These are phyloP conservation scores for Aspergillus bertholletiae DNA, from an alignment of 495 filamentous ascomycete genomes.

Conservation along the genomic window DNA sequence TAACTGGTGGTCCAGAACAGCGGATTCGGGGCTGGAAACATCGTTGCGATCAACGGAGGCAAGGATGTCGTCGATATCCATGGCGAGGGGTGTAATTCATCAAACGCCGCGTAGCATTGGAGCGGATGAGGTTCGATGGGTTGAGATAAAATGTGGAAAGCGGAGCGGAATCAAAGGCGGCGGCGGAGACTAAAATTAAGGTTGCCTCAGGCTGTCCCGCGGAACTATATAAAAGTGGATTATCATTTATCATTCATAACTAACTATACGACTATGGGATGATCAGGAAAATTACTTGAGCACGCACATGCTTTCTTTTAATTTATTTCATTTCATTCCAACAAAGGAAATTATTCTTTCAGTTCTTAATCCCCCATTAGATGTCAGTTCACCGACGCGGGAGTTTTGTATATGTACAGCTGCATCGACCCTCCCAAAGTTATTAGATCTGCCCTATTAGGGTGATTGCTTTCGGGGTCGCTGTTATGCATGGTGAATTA, in stretches of 20 bases:
- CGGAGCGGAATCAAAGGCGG: constrained; percentile 10
- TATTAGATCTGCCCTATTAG: constrained; percentile 12
- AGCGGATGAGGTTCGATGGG: too few relatives aligned
- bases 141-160: too few relatives aligned
- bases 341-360: constrained; percentile 35
- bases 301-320: too few relatives aligned
- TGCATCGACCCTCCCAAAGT: constrained; percentile 24
- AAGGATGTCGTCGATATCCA: constrained; percentile 91
- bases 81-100: constrained; percentile 22
- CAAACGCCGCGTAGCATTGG: not conserved
- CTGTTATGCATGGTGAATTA: constrained; percentile 19
- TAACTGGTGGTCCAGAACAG: constrained; percentile 75
- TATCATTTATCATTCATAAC: not conserved
- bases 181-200: constrained; percentile 16
- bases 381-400: constrained; percentile 16
- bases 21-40: constrained; percentile 50
- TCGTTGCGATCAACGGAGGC: constrained; percentile 67
- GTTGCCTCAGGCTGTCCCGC: constrained; percentile 13
- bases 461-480: constrained; percentile 7
- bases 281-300: too few relatives aligned
- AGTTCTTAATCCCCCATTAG: constrained; percentile 21
- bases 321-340: constrained; percentile 17
- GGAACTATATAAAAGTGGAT: not conserved
- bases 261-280: too few relatives aligned
- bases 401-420: constrained; percentile 36